Base-by-base conservation (phyloP, 305 asterid species). In the Withania somnifera region DNA sequence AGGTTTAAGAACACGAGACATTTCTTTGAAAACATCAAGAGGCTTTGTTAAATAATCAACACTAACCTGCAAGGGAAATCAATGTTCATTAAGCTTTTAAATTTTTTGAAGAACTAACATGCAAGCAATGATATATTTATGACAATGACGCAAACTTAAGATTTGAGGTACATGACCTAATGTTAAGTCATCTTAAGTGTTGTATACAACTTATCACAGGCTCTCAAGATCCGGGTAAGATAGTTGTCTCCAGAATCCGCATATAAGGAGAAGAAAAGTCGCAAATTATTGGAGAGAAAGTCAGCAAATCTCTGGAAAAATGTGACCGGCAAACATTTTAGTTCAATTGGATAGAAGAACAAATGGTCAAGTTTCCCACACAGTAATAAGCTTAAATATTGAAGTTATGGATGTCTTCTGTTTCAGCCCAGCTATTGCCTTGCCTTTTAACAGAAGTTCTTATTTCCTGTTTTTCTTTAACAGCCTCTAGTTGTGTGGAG, bases 1-100 rank as follows among this genome's bases (percentile, higher is more conserved):
- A 20, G 97, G 98, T 78, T 95, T 95, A 77, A 95, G 97, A 82
- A 95, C 78, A 83, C 97, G 89, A 22, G 85, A 83, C 97, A 94
- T 92, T 90, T 95, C 98, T 88, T 91, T 95, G 92, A 95, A 92
- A 67, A 95, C 88, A 28, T 90, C 96, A 17, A 94, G 42, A 80
- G 98, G 99, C 86, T 95, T 95, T 6, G 92, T 87, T 77, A 95
- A 86, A 87, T 95, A 95, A 85, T 95, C 99, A 19, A 95, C 98
- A 71, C 99, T 95, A 58, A 95, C 98, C 98, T 95, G 91, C 81
- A 86, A 81, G 81, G 86, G 30, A 50, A 24, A 83, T 13, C 19
- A 28, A 67, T 60, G 45, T 14, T 19, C 76, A 56, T 69, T 45
- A 42, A n/a, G 57, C 30, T 60, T 42, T 78, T 34, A 54, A 53